These are phyloP conservation scores for Mucor mucedo DNA, from an alignment of 371 early-diverging fungal species.

Conservation along the genomic window DNA sequence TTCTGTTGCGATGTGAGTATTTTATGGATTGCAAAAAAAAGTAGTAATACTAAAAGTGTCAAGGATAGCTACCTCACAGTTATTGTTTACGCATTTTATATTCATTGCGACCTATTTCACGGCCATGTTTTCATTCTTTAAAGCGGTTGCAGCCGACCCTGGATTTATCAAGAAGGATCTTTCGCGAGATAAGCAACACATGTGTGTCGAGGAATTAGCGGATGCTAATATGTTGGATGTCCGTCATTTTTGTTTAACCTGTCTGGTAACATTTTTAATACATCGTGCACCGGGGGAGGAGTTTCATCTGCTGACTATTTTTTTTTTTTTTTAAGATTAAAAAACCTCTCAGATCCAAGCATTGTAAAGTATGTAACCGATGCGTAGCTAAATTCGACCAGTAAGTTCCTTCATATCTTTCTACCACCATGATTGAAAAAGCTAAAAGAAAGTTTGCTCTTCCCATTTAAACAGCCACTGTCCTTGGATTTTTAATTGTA, in stretches of 20 bases:
- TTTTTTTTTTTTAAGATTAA: slow-evolving; percentile 47
- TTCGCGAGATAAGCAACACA: slow-evolving; percentile 48
- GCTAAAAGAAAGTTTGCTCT: not conserved
- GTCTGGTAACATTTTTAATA: slow-evolving; percentile 49
- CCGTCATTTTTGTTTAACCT: slow-evolving; percentile 84
- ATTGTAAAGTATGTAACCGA: slow-evolving; percentile 94
- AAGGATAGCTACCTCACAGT: slow-evolving; percentile 63
- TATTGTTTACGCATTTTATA: slow-evolving; percentile 63
- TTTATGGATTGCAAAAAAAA: too few relatives aligned
- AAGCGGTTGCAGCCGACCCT: slow-evolving; percentile 78
- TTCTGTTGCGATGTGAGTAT: slow-evolving; percentile 36
- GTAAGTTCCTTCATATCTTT: slow-evolving; percentile 40
- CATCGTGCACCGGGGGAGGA: not conserved
- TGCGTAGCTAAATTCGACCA: slow-evolving; percentile 99
- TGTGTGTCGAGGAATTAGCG: slow-evolving; percentile 68
- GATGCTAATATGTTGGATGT: slow-evolving; percentile 73
- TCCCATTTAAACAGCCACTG: slow-evolving; percentile 75
- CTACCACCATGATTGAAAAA: not conserved
- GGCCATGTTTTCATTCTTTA: slow-evolving; percentile 76
- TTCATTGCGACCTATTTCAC: slow-evolving; percentile 62
- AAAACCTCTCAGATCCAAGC: slow-evolving; percentile 96
- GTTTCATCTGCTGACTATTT: not conserved
- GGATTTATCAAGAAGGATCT: slow-evolving; percentile 73
- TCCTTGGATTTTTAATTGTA: slow-evolving; percentile 94
- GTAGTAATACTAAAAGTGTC: not conserved